A percentile compares a stretch with the other conserved stretches of the same genome.
phyloP scores from a whole-genome alignment of 2,329 filamentous ascomycete species.

The Colletotrichum costaricense region DNA sequence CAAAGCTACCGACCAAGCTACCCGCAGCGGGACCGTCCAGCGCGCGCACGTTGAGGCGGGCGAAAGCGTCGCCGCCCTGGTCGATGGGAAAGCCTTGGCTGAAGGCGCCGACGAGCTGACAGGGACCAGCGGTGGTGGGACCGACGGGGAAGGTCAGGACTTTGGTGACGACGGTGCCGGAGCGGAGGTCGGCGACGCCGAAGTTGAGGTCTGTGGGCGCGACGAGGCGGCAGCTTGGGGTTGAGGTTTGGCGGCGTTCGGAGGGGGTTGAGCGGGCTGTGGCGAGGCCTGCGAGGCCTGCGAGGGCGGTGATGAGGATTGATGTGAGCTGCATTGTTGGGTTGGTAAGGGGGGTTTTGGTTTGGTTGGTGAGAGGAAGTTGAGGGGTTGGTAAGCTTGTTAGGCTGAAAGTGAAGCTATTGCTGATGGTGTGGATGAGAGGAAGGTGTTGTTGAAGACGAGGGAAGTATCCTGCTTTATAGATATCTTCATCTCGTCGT shows the following conservation, averaged over 20 bases:
- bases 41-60: conserved; percentile 24
- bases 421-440: conserved; percentile 5
- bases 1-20: conserved; percentile 23
- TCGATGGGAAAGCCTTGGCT: conserved; percentile 24
- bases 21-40: conserved; percentile 6
- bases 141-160: conserved; percentile 18
- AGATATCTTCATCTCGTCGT: background rate
- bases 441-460: background rate
- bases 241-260: conserved; percentile 11
- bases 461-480: conserved; percentile 4
- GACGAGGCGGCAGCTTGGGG: conserved; percentile 15
- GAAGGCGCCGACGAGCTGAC: conserved; percentile 27
- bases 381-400: background rate
- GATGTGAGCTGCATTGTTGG: conserved; percentile 28
- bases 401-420: background rate
- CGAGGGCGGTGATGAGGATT: conserved; percentile 21
- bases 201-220: conserved; percentile 23
- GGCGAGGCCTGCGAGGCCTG: background rate
- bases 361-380: background rate
- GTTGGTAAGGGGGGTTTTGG: background rate
- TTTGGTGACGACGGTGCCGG: conserved; percentile 23
- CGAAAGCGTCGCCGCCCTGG: conserved; percentile 17
- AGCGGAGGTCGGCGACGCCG: conserved; percentile 18
- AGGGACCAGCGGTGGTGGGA: conserved; percentile 13
- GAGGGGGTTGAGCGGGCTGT: conserved; percentile 9